phyloP scores from a whole-genome alignment of 768 basidiomycete genomes.

The Baorangia bicolor region DNA sequence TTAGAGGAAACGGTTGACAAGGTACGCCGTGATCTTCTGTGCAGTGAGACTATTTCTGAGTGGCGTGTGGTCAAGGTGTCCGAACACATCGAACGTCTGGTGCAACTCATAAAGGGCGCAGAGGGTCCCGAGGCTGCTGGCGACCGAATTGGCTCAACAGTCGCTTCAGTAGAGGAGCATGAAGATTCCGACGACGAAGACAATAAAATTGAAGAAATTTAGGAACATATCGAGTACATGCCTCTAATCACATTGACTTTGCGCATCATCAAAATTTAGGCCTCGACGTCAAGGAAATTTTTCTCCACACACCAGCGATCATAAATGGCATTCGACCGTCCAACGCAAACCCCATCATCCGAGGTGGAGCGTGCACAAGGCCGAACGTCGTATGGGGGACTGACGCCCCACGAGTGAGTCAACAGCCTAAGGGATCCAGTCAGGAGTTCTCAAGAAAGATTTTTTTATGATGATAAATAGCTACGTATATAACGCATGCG shows the following conservation, averaged over 20 bases:
- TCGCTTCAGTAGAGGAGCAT: conserved; percentile 17
- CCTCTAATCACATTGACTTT: conserved; percentile 9
- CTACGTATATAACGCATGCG: conserved; percentile 15
- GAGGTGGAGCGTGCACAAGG: not conserved
- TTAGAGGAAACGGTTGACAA: conserved; percentile 76
- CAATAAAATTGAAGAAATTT: conserved; percentile 74
- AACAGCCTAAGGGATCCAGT: conserved; percentile 14
- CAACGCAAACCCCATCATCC: not conserved
- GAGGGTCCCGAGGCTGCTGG: conserved; percentile 54
- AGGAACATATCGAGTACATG: conserved; percentile 26
- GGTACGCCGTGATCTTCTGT: conserved; percentile 39
- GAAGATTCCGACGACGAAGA: conserved; percentile 60
- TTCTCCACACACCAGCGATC: not conserved
- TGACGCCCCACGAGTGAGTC: conserved; percentile 22
- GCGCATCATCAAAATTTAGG: not conserved
- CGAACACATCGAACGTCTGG: conserved; percentile 86
- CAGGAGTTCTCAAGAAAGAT: conserved; percentile 21
- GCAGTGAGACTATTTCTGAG: not conserved
- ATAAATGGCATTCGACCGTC: not conserved
- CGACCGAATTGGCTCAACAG: conserved; percentile 36
- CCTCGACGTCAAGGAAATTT: not conserved
- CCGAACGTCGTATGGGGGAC: not conserved
- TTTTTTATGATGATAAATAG: conserved; percentile 23
- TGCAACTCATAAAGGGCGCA: conserved; percentile 78
- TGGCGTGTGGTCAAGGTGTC: conserved; percentile 52